These are phyloP conservation scores for Staphylotrichum longicolle DNA, from an alignment of 495 filamentous ascomycete species.

Conservation along the genomic window DNA sequence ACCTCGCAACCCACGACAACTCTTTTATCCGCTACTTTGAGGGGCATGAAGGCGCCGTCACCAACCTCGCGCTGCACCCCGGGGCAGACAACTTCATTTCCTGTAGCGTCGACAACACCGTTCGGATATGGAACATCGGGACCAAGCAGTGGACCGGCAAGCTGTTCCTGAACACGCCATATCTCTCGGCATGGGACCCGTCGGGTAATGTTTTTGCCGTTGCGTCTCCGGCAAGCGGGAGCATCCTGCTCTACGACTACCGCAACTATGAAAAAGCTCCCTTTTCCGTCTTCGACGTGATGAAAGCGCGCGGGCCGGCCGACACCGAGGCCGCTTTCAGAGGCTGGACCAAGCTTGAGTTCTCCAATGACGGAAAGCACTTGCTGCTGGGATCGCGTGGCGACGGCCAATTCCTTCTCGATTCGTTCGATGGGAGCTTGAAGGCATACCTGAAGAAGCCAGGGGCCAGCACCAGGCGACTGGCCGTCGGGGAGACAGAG, in stretches of 20 bases:
- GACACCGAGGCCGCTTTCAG: constrained; percentile 44
- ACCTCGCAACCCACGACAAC: constrained; percentile 93
- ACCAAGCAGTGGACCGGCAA: constrained; percentile 73
- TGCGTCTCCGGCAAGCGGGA: constrained; percentile 71
- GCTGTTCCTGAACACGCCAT: constrained; percentile 70
- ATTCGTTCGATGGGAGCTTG: constrained; percentile 79
- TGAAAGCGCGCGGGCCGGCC: constrained; percentile 40
- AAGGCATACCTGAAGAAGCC: constrained; percentile 60
- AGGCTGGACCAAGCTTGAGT: constrained; percentile 83
- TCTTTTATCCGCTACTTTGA: constrained; percentile 92
- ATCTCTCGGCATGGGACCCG: constrained; percentile 83
- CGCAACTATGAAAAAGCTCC: constrained; percentile 89
- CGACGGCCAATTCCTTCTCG: constrained; percentile 79
- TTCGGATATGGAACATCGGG: constrained; percentile 78
- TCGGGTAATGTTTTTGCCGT: constrained; percentile 89
- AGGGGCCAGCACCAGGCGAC: constrained; percentile 42
- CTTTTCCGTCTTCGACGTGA: constrained; percentile 79
- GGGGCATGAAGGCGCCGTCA: constrained; percentile 81
- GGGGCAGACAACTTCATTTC: constrained; percentile 87
- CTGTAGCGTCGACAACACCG: constrained; percentile 81
- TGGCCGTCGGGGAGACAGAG: constrained; percentile 48
- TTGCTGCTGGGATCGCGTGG: constrained; percentile 78
- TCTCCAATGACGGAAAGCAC: constrained; percentile 90
- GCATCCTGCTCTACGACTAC: constrained; percentile 86
- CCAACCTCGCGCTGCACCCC: constrained; percentile 69